Evolutionary conservation across 1,284 basidiomycete species (phyloP).

Genomic region (Anthracocystis panici-leucophaei): DNA sequence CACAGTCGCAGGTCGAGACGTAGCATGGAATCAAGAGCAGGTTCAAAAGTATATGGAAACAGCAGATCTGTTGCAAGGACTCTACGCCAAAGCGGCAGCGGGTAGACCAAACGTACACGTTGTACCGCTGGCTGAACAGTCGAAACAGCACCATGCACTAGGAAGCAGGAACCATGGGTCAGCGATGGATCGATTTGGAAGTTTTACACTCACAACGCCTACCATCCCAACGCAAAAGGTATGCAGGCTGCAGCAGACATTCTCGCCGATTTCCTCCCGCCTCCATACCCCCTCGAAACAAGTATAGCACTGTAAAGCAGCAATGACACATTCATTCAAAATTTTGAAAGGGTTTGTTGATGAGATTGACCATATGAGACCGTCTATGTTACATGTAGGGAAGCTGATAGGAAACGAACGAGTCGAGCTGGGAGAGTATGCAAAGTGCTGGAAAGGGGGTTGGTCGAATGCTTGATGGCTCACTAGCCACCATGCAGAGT

Average conservation of each 20-base stretch:
- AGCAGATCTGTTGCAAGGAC: conserved; percentile 14
- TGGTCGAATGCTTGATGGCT: background rate
- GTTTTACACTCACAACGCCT: conserved; percentile 20
- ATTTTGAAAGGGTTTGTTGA: too few species aligned
- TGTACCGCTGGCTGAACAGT: conserved; percentile 20
- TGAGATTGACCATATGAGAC: conserved; percentile 4
- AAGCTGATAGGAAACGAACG: background rate
- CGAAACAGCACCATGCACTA: conserved; percentile 13
- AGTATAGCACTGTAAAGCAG: too few species aligned
- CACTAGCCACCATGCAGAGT: conserved; percentile 87
- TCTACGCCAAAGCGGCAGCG: conserved; percentile 21
- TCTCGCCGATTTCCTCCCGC: conserved; percentile 9
- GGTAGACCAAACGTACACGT: conserved; percentile 15
- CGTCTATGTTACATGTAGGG: conserved; percentile 12
- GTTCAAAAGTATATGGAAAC: conserved; percentile 12
- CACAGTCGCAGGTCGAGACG: conserved; percentile 13
- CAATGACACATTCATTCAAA: too few species aligned
- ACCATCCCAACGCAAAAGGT: conserved; percentile 26
- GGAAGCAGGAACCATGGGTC: conserved; percentile 28
- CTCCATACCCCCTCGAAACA: background rate
- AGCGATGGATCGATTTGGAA: conserved; percentile 18
- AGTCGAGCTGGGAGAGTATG: background rate
- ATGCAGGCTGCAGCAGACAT: conserved; percentile 27
- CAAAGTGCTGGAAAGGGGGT: background rate
- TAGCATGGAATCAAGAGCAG: conserved; percentile 15